Evolutionary conservation across 176 grass and related monocot genomes (phyloP), one percentile per base, ranked within the genome.

Genomic region (Eleusine indica): DNA sequence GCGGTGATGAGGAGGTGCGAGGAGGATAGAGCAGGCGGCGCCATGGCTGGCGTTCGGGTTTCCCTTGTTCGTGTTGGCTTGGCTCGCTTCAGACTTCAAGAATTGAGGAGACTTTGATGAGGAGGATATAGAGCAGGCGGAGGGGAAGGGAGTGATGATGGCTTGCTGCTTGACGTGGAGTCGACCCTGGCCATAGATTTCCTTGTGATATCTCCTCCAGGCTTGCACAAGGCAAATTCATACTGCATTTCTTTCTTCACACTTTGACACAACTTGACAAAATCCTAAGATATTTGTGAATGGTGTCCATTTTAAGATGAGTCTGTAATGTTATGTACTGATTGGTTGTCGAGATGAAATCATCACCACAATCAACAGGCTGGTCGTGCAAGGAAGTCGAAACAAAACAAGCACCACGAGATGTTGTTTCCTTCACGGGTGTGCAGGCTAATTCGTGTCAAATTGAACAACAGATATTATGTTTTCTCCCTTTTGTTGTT

Each of bases 1-100:
- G 96, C 87, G 72, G 87, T 90, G 89, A 95, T 94, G 47, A 93
- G 89, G 65, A 86, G 93, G 80, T 92, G 85, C 58, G 81, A 84
- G 66, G 89, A 22, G 30, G 75, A 87, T 47, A 90, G 28, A 44
- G 79, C 78, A 54, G 92, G 71, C 73, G 92, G 87, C 29, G 92
- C 84, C 89, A 94, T 91, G 89, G 80, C 14, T 61, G 25, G 25
- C 25, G 25, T 25, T 25, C 25, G 25, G 25, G 25, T 48, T 6
- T 29, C 22, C 51, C 2, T 57, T 11, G 1, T 4, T 19, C 9
- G 9, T 8, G 3, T 44, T 44, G 1, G 6, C 40, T 6, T 41
- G 3, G 3, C 40, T 41, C 40, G 40, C 40, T 41, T 41, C 40
- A 41, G 40, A 41, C 5, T 41, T 41, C 40, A 25, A 25, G 25